Evolutionary conservation across 129 eudicot genomes (phyloP).

Genomic region (Sambucus nigra): DNA sequence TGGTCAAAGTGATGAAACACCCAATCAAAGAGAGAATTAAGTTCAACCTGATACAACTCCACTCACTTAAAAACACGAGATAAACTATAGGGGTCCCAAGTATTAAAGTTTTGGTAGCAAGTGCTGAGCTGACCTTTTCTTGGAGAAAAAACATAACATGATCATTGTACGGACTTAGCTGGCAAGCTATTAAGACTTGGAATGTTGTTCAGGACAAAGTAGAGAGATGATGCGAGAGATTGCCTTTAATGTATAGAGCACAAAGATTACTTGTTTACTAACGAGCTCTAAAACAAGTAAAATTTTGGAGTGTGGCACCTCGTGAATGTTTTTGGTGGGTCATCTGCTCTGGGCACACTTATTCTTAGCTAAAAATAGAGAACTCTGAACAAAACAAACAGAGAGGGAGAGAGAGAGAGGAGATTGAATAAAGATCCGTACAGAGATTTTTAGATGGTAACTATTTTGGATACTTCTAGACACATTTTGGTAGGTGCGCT

Average conservation of each 20-base stretch:
- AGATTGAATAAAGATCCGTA: too few species aligned
- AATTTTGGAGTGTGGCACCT: slow-evolving; percentile 3
- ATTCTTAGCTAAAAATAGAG: slow-evolving; percentile 13
- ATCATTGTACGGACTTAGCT: slow-evolving; percentile 36
- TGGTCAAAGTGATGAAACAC: background rate
- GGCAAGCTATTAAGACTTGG: slow-evolving; percentile 32
- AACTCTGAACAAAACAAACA: background rate
- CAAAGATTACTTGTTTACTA: background rate
- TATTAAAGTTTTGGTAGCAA: slow-evolving; percentile 5
- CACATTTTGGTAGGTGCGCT: too few species aligned
- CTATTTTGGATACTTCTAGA: too few species aligned
- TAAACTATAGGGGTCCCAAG: slow-evolving; percentile 8
- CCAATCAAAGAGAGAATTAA: slow-evolving; percentile 6
- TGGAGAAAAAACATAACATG: slow-evolving; percentile 6
- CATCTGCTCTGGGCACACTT: background rate
- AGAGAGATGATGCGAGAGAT: background rate
- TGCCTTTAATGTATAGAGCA: background rate
- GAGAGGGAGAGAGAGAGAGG: background rate
- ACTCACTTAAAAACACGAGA: slow-evolving; percentile 9
- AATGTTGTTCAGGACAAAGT: slow-evolving; percentile 16
- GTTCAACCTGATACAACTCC: background rate
- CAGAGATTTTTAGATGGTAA: background rate
- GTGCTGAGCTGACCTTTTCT: slow-evolving; percentile 6
- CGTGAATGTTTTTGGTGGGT: background rate
- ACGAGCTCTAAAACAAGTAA: background rate